Evolutionary conservation across 2,329 filamentous ascomycete species (phyloP).

Genomic region (Stachybotrys chlorohalonatus): DNA sequence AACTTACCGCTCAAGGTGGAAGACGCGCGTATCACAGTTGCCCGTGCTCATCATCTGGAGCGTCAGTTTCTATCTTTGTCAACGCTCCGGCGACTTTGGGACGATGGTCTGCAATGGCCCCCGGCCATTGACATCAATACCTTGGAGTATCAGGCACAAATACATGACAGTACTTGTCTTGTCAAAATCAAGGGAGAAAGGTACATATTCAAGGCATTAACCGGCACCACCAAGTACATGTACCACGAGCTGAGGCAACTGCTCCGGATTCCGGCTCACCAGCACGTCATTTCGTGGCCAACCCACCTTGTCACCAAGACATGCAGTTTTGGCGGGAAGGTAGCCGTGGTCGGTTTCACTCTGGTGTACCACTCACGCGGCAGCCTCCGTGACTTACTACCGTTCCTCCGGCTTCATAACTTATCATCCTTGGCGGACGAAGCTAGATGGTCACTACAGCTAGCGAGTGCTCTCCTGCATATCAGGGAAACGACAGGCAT

Average conservation of each 20-base stretch:
- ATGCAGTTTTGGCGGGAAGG: conserved; percentile 46
- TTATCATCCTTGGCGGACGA: conserved; percentile 33
- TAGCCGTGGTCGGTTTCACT: conserved; percentile 47
- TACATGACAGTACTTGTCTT: conserved; percentile 51
- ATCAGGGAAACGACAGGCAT: conserved; percentile 32
- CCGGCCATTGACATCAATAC: conserved; percentile 37
- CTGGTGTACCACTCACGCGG: conserved; percentile 44
- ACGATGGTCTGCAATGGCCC: conserved; percentile 29
- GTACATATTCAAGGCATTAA: conserved; percentile 50
- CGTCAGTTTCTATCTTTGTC: conserved; percentile 36
- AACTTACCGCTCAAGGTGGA: conserved; percentile 37
- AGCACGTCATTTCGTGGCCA: conserved; percentile 42
- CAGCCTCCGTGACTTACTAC: conserved; percentile 45
- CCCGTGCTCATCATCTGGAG: conserved; percentile 44
- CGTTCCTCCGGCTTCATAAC: conserved; percentile 37
- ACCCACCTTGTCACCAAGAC: conserved; percentile 46
- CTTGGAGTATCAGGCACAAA: conserved; percentile 40
- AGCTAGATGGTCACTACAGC: conserved; percentile 43
- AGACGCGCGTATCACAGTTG: conserved; percentile 36
- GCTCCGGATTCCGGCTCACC: conserved; percentile 40
- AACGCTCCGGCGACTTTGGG: conserved; percentile 35
- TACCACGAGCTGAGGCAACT: conserved; percentile 52
- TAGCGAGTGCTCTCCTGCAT: conserved; percentile 42
- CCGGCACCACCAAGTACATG: conserved; percentile 48
- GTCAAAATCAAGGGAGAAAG: conserved; percentile 32